These are phyloP conservation scores for Artemisia tridentata DNA, from an alignment of 129 eudicot species.

Conservation along the genomic window DNA sequence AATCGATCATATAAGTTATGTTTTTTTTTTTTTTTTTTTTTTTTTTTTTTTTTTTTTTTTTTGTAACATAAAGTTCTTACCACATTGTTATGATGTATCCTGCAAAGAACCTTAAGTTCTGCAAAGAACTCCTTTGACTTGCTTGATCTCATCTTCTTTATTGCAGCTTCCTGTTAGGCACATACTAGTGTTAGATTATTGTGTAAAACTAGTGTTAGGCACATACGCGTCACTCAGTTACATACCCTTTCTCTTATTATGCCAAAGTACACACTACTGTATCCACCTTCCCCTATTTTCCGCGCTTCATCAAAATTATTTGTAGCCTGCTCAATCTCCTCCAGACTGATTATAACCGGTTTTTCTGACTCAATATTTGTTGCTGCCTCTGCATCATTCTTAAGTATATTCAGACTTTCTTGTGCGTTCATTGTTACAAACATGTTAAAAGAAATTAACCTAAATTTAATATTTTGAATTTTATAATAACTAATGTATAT, in stretches of 20 bases:
- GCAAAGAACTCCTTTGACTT: conserved; percentile 47
- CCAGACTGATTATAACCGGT: conserved; percentile 35
- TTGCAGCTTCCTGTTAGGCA: conserved; percentile 43
- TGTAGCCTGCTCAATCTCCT: conserved; percentile 41
- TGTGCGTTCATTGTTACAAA: too few species aligned
- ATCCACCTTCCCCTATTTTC: conserved; percentile 46
- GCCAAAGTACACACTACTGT: conserved; percentile 46
- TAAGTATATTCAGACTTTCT: conserved; percentile 3
- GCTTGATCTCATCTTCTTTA: conserved; percentile 43
- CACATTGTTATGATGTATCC: conserved; percentile 47
- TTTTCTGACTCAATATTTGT: conserved; percentile 39
- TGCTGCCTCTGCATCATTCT: conserved; percentile 30
- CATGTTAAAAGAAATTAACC: too few species aligned
- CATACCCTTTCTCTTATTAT: conserved; percentile 43
- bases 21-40: neutral
- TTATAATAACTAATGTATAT: too few species aligned
- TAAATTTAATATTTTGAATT: too few species aligned
- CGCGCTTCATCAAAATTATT: conserved; percentile 36
- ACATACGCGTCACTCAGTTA: too few species aligned
- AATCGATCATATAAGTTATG: neutral
- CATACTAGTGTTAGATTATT: conserved; percentile 17
- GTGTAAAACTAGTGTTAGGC: neutral
- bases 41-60: neutral
- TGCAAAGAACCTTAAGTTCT: conserved; percentile 48
- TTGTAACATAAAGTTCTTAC: conserved; percentile 18